Evolutionary conservation across 495 filamentous ascomycete genomes (phyloP), one percentile per base, ranked within the genome.

Genomic region (Talaromyces proteolyticus): DNA sequence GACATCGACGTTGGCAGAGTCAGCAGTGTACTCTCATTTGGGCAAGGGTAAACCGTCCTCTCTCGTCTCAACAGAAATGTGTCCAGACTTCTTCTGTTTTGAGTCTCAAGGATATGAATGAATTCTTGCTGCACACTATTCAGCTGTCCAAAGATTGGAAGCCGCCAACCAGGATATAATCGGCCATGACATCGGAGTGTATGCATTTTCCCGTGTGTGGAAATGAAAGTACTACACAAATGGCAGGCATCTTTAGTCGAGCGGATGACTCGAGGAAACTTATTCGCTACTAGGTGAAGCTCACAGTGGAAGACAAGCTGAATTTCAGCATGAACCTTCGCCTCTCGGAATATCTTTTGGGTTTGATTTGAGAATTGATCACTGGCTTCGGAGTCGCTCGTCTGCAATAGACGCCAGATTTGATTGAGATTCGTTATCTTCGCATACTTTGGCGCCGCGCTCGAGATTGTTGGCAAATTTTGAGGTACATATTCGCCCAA

Each of bases 271-370:
- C 63, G 54, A 44, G 63, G 63, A 47, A 51, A 53, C 23, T 42
- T 51, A n/a, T n/a, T n/a, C 26, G 48, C 41, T 20, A 20, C 34
- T 17, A 12, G 12, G 6, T 29, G 49, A 45, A 65, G 42, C 49
- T 72, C 67, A 41, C 67, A 69, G 46, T 60, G 60, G 49, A 65
- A 63, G 36, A 69, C 54, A 24, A 72, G 53, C 47, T 72, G 65
- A n/a, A 72, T 58, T 52, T 72, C 66, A 14, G 68, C 68, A 55
- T 72, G 62, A 43, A 69, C 55, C 51, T 62, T 57, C 23, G 53
- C 53, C 29, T 41, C 38, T 51, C 47, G 29, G 51, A 49, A 53
- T 56, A 49, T 50, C 44, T 47, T 51, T 40, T 44, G 53, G 43
- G 44, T 42, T 25, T 38, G 44, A 53, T 23, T 36, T 44, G 53